Percentiles rank a stretch among this genome's conserved stretches.
Evolutionary conservation across 768 basidiomycete species (phyloP).

Genomic region (Podaxis mareebaensis): DNA sequence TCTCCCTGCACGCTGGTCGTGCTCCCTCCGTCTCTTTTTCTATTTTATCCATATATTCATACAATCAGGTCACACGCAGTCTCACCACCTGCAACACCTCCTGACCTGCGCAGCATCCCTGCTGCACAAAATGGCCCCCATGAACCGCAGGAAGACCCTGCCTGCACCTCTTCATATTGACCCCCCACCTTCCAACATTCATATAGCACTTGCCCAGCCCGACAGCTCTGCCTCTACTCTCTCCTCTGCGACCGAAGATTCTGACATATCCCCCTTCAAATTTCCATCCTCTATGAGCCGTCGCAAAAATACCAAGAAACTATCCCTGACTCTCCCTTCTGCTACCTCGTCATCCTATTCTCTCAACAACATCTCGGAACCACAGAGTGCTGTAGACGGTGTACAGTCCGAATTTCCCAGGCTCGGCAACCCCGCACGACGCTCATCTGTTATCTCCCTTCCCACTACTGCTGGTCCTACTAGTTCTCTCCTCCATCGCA

Average conservation of each 20-base stretch:
- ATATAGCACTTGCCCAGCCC: slow-evolving; percentile 49
- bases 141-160: slow-evolving; percentile 52
- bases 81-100: background rate
- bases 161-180: slow-evolving; percentile 61
- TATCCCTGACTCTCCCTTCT: slow-evolving; percentile 69
- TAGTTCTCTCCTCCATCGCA: slow-evolving; percentile 58
- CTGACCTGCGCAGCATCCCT: slow-evolving; percentile 4
- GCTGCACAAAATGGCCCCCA: slow-evolving; percentile 26
- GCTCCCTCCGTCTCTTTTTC: slow-evolving; percentile 16
- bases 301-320: slow-evolving; percentile 74
- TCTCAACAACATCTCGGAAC: slow-evolving; percentile 38
- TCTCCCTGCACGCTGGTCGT: slow-evolving; percentile 45
- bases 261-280: slow-evolving; percentile 45
- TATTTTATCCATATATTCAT: background rate
- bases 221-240: slow-evolving; percentile 51
- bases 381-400: slow-evolving; percentile 28
- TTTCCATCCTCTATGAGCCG: slow-evolving; percentile 30
- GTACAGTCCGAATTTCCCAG: slow-evolving; percentile 31
- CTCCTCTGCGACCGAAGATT: slow-evolving; percentile 54
- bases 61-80: background rate
- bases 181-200: slow-evolving; percentile 47
- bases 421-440: slow-evolving; percentile 37
- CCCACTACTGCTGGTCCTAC: slow-evolving; percentile 52
- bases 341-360: slow-evolving; percentile 59
- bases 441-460: slow-evolving; percentile 75